phyloP scores from a whole-genome alignment of 2,329 filamentous ascomycete genomes.

The Aspergillus quadrilineatus region DNA sequence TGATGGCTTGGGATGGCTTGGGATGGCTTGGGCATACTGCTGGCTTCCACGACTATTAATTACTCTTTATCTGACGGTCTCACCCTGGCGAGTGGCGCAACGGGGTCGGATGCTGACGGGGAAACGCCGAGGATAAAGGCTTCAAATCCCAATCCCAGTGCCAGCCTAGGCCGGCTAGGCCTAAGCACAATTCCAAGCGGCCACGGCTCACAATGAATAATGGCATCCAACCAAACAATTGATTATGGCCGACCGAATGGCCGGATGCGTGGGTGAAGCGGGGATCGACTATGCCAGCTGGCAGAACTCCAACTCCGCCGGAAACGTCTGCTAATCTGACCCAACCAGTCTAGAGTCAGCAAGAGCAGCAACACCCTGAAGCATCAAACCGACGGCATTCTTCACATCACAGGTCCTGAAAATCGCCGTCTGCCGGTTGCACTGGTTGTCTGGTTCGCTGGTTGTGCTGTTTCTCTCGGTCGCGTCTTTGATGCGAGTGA shows the following conservation, averaged over 20 bases:
- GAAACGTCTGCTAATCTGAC: neutral
- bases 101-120: neutral
- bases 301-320: neutral
- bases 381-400: neutral
- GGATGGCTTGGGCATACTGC: no score
- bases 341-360: neutral
- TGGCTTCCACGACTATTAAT: neutral
- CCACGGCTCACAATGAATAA: neutral
- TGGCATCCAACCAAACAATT: conserved; percentile 8
- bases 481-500: neutral
- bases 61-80: neutral
- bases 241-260: conserved; percentile 1
- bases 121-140: neutral
- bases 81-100: neutral
- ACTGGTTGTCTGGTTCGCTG: no score
- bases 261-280: conserved; percentile 1
- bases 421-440: neutral
- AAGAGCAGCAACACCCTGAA: neutral
- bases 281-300: conserved; percentile 4
- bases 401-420: neutral
- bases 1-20: no score
- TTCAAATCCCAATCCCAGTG: neutral
- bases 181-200: no score
- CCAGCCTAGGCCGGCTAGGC: neutral
- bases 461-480: neutral